These are phyloP conservation scores for Gymnopus androsaceus DNA, from an alignment of 1,284 basidiomycete genomes.

Conservation along the genomic window DNA sequence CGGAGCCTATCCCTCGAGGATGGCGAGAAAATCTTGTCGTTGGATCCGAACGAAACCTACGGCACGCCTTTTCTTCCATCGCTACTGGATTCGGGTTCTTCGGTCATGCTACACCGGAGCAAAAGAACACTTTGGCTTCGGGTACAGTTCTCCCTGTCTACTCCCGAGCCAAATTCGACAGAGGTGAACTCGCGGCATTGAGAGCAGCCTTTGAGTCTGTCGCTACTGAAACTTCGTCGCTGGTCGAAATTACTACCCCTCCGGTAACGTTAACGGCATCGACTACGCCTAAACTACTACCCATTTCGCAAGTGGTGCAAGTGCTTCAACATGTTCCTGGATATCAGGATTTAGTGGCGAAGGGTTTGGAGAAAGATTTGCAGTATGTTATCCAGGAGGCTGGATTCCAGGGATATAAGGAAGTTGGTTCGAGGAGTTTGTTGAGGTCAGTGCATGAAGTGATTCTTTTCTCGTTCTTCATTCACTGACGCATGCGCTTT, in stretches of 20 bases:
- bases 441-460: conserved; percentile 58
- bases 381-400: conserved; percentile 78
- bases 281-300: conserved; percentile 26
- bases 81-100: neutral
- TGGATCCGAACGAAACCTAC: neutral
- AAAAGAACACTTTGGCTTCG: no score
- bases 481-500: conserved; percentile 13
- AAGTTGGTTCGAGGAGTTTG: conserved; percentile 76
- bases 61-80: neutral
- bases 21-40: neutral
- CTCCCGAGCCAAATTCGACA: conserved; percentile 57
- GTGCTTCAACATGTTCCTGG: conserved; percentile 50
- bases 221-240: conserved; percentile 22
- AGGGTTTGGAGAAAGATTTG: conserved; percentile 70
- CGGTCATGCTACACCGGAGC: neutral
- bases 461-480: conserved; percentile 7
- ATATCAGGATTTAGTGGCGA: conserved; percentile 52
- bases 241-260: conserved; percentile 21
- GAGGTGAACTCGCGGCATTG: conserved; percentile 48
- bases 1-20: conserved; percentile 29
- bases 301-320: conserved; percentile 40
- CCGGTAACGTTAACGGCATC: conserved; percentile 25
- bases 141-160: conserved; percentile 23
- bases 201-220: conserved; percentile 53
- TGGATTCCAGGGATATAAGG: conserved; percentile 57